Evolutionary conservation across 805 yeast species (phyloP), one percentile per base, ranked within the genome.

Genomic region (Starmerella asiatica): DNA sequence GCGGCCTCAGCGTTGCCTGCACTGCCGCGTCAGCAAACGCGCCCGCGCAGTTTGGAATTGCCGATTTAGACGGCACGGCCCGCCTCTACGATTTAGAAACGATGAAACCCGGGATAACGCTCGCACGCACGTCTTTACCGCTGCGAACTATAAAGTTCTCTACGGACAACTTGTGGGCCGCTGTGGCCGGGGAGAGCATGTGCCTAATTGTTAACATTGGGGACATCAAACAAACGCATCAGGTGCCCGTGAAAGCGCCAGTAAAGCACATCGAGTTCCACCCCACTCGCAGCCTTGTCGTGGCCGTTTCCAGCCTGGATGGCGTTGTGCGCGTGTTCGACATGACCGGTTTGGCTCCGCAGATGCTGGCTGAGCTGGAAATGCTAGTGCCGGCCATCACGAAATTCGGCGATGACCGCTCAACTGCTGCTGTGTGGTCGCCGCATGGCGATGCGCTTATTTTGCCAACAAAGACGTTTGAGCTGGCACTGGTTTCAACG

Each of bases 401-500:
- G 7, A 42, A 40, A n/a, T 44, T 46, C n/a, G 48, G 43, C 4
- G 67, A 63, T 29, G 65, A 64, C 51, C 54, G 70, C 1, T 60
- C 76, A 20, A 67, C 81, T 0, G 69, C 68, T 31, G 67, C 75
- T 2, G 71, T 69, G 28, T 84, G 94, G 94, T 71, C 75, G 41
- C 71, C 79, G 2, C 65, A 69, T 38, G 93, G 93, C 15, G 71
- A 71, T 38, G 56, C 64, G n/a, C 63, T 84, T 35, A 83, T 85
- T 2, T 52, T 82, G 16, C 85, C 93, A 2, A 62, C 78, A 5
- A 60, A 64, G 28, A 60, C 56, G 8, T 51, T 53, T 24, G 57
- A 54, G 14, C 42, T 61, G 16, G 55, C 52, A 2, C 44, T 61
- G 3, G 46, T 52, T 29, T 40, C 56, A 17, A 34, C 53, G 3